Base-by-base conservation (phyloP, 495 filamentous ascomycete genomes). In the Tirmania nivea region DNA sequence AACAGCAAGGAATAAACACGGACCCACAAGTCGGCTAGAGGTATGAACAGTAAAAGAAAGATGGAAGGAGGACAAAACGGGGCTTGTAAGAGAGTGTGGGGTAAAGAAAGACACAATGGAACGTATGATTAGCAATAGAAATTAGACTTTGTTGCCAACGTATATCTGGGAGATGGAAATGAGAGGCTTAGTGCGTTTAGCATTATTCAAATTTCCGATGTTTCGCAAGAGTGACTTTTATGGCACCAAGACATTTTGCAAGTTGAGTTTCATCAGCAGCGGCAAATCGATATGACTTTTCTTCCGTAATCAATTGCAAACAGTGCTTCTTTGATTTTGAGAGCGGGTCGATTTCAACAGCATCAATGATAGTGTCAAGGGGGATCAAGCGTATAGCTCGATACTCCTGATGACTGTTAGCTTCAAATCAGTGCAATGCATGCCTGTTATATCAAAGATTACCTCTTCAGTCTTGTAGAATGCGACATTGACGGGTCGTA, bases 261-360 rank as follows among this genome's bases (percentile, higher is more conserved):
- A 96, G 69, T 17, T 74, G 69, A 58, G 94, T 88, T 67, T 97
- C 90, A 61, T 82, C 78, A 17, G 75, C 67, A 1, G 85, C 80
- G 63, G 83, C 90, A 56, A 94, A 88, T 39, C 85, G 79, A 56
- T 89, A 94, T 52, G 77, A 86, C 67, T 92, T 89, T 62, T 94
- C 88, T 58, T 93, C 89, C 48, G 83, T 83, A 67, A 97, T 94
- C 60, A 95, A 76, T 65, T 97, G 90, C 68, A 95, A 70, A 66
- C 90, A 97, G 62, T 81, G 77, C 45, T 68, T 75, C 69, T 92
- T 94, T 37, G 80, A 90, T 56, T 76, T 79, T 48, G 83, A 90
- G 58, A 90, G 66, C 0, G 89, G 80, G 56, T 96, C 85, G 51
- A 93, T 83, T 54, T 97, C 90, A 34, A 94, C 86, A 20, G 84